Percentiles rank a stretch among this genome's conserved stretches.
These are phyloP conservation scores for Melampsora abietis-canadensis DNA, from an alignment of 1,284 basidiomycete genomes.

Conservation along the genomic window DNA sequence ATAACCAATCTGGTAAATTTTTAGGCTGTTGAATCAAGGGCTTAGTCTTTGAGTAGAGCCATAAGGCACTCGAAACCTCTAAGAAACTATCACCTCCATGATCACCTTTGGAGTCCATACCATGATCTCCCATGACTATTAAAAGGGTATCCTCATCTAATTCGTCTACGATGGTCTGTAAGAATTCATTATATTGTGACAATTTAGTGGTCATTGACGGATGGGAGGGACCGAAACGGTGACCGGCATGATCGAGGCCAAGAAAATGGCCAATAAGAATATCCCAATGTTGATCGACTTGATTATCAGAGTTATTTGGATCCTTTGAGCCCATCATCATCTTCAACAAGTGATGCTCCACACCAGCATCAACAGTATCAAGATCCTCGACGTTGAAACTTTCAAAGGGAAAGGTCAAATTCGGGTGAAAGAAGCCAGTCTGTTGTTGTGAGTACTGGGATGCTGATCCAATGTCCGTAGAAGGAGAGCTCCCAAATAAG, in stretches of 20 bases:
- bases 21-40: conserved; percentile 46
- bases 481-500: conserved; percentile 65
- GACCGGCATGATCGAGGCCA: conserved; percentile 96
- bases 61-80: conserved; percentile 81
- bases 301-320: conserved; percentile 52
- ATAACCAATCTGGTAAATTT: conserved; percentile 44
- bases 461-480: not conserved
- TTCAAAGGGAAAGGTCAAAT: conserved; percentile 78
- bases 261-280: conserved; percentile 89
- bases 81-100: conserved; percentile 87
- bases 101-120: conserved; percentile 92
- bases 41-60: conserved; percentile 74
- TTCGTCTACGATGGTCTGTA: conserved; percentile 65
- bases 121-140: conserved; percentile 91
- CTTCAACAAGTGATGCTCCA: conserved; percentile 57
- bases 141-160: conserved; percentile 79
- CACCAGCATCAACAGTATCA: conserved; percentile 89
- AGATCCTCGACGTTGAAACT: conserved; percentile 99
- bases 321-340: conserved; percentile 2
- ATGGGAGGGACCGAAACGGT: conserved; percentile 85
- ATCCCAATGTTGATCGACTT: conserved; percentile 62
- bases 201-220: conserved; percentile 81
- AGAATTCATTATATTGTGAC: conserved; percentile 77
- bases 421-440: conserved; percentile 51
- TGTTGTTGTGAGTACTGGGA: not conserved